Evolutionary conservation across 352 stramenopile species (phyloP).

Genomic region (Phytophthora ramorum): DNA sequence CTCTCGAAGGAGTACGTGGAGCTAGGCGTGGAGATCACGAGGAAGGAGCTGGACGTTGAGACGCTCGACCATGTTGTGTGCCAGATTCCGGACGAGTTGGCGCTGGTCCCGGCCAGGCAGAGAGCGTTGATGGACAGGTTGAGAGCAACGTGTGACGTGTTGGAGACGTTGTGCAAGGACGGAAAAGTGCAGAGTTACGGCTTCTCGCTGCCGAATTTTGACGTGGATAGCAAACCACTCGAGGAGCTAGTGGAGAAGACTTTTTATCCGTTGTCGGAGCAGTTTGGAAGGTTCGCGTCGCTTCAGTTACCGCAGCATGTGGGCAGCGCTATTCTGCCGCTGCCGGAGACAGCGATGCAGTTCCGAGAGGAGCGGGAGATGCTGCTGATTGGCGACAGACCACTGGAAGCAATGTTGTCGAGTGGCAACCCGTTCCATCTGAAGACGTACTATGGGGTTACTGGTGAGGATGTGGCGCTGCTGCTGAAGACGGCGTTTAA

Average conservation of each 20-base stretch:
- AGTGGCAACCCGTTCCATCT: constrained; percentile 72
- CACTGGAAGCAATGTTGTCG: constrained; percentile 65
- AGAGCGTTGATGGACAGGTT: constrained; percentile 44
- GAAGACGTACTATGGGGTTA: constrained; percentile 46
- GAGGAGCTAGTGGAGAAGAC: constrained; percentile 54
- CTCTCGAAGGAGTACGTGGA: constrained; percentile 51
- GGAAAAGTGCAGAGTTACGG: constrained; percentile 72
- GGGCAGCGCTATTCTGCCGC: constrained; percentile 36
- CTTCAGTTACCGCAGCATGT: constrained; percentile 69
- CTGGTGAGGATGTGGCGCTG: constrained; percentile 72
- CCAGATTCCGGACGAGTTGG: constrained; percentile 67
- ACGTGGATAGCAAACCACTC: constrained; percentile 30
- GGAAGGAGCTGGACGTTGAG: constrained; percentile 63
- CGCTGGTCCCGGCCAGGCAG: constrained; percentile 20
- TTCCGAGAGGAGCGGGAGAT: constrained; percentile 58
- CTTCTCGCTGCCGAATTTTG: constrained; percentile 51
- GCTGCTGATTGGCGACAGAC: constrained; percentile 68
- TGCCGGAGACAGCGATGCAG: constrained; percentile 44
- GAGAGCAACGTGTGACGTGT: constrained; percentile 32
- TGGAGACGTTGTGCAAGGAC: constrained; percentile 50
- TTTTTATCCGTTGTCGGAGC: constrained; percentile 47
- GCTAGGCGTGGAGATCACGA: constrained; percentile 56
- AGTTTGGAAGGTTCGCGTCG: constrained; percentile 61
- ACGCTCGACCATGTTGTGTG: constrained; percentile 68
- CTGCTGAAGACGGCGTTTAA: constrained; percentile 86